These are phyloP conservation scores for Candida sp. DNA, from an alignment of 1,139 yeast species.

Conservation along the genomic window DNA sequence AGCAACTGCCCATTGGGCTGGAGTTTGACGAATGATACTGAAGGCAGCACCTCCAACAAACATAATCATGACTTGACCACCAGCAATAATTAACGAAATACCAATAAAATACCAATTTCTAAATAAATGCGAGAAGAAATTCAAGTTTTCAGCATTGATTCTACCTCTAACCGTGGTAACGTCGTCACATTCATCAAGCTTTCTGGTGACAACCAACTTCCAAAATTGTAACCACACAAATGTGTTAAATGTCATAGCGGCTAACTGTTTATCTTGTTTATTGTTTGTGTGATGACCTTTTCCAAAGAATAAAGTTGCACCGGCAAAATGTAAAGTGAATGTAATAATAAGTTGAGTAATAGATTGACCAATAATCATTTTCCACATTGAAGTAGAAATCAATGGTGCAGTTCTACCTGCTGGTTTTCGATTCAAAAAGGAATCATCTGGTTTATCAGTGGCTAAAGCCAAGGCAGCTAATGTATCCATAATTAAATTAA, in stretches of 20 bases:
- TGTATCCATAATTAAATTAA: conserved; percentile 96
- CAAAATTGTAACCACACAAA: conserved; percentile 98
- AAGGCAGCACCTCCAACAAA: conserved; percentile 97
- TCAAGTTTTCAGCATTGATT: conserved; percentile 58
- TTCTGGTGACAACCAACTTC: conserved; percentile 87
- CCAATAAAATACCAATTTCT: conserved; percentile 78
- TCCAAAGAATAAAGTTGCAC: conserved; percentile 57
- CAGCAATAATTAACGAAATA: conserved; percentile 73
- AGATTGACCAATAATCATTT: conserved; percentile 93
- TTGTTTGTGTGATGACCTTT: conserved; percentile 22
- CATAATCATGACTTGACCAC: conserved; percentile 87
- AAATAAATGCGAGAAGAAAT: conserved; percentile 78
- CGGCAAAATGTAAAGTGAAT: conserved; percentile 77
- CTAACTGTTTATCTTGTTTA: conserved; percentile 56
- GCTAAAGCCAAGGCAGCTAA: conserved; percentile 97
- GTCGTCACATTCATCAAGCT: conserved; percentile 86
- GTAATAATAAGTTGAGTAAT: conserved; percentile 74
- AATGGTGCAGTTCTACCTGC: conserved; percentile 79
- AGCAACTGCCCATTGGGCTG: conserved; percentile 89
- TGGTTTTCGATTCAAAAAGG: conserved; percentile 76
- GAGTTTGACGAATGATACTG: conserved; percentile 73
- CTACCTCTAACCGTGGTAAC: conserved; percentile 54
- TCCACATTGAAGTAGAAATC: conserved; percentile 95
- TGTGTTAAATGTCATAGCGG: conserved; percentile 88
- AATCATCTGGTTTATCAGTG: conserved; percentile 91